Percentiles rank a stretch among this genome's conserved stretches.
phyloP scores from a whole-genome alignment of 495 filamentous ascomycete genomes.

The Sordaria brevicollis region DNA sequence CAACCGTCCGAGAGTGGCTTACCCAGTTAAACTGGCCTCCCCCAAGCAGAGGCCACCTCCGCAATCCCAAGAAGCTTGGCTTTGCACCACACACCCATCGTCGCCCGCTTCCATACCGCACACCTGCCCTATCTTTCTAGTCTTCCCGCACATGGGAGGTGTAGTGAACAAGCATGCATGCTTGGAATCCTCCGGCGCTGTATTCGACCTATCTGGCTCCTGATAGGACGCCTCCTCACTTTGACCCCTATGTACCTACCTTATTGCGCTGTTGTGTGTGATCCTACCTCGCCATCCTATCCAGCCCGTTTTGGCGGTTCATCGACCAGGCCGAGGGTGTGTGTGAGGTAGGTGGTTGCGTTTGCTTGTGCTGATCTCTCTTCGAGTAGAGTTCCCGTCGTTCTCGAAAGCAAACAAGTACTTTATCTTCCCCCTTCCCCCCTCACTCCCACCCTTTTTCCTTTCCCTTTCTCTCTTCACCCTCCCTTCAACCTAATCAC shows the following conservation, averaged over 20 bases:
- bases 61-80: not conserved
- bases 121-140: not conserved
- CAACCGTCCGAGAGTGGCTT: not conserved
- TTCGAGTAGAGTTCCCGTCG: not conserved
- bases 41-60: not conserved
- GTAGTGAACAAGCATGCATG: too few species aligned
- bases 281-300: not conserved
- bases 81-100: not conserved
- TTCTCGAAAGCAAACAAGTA: not conserved
- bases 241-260: not conserved
- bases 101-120: not conserved
- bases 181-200: not conserved
- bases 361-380: too few species aligned
- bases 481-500: not conserved
- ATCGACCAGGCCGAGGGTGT: not conserved
- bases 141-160: not conserved
- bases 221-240: not conserved
- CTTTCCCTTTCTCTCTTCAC: not conserved
- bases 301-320: not conserved
- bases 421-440: not conserved
- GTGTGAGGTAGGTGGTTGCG: too few species aligned
- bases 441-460: not conserved
- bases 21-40: not conserved
- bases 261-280: too few species aligned
- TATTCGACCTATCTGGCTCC: not conserved